Evolutionary conservation across 805 yeast genomes (phyloP), one percentile per base, ranked within the genome.

Genomic region (Kluyveromyces starmeri): DNA sequence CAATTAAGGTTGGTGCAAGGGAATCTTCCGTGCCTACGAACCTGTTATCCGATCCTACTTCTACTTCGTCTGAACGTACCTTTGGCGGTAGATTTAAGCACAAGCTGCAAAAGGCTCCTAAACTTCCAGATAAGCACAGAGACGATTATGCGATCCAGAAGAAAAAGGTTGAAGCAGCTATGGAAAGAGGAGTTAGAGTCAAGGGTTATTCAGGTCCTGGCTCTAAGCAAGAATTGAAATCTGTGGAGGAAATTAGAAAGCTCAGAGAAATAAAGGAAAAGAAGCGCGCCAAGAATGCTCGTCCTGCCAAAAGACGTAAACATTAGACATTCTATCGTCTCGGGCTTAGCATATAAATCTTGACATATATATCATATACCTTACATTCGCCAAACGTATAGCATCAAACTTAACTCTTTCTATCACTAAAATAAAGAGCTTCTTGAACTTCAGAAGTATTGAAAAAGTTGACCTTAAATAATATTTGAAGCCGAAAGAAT

Each of bases 81-180:
- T 41, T 48, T 19, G 62, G 68, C 23, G 71, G 72, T 38, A 61
- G 71, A 45, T 84, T 75, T 67, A 75, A 75, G 59, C 97, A 92
- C 55, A 75, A 77, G 42, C 73, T 72, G 51, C 64, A 64, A 30
- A 71, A 72, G 41, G 88, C 96, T 2, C 99, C 99, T 26, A 83
- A 76, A 53, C 61, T 78, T 26, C 96, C 98, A n/a, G 96, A 86
- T 51, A 85, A 73, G 60, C 75, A 66, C 46, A 75, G 97, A 62
- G 96, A 88, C 52, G 88, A 92, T 59, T 92, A 73, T 61, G 70
- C 75, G 40, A 68, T 68, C 44, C 96, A 89, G 56, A 77, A 82
- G 73, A 76, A 77, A 65, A 79, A 82, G 62, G 89, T 83, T 32
- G 74, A 73, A 35, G 75, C 73, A 46, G 97, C 97, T 3, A 50